Percentiles rank a stretch among this genome's conserved stretches.
Evolutionary conservation across 2,329 filamentous ascomycete genomes (phyloP).

Genomic region (Epichloe elymi): DNA sequence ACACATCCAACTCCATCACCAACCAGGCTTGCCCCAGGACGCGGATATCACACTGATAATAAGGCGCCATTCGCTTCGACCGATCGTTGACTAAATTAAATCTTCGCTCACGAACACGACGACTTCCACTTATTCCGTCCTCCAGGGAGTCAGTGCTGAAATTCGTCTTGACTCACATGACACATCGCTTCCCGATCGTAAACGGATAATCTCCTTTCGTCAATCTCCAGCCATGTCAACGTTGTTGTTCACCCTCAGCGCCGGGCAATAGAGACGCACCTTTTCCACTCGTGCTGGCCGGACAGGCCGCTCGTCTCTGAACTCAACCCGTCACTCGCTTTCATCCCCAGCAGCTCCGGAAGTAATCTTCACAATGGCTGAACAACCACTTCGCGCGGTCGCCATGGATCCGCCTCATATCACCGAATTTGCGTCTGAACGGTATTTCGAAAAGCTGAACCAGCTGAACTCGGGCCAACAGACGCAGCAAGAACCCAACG

Average conservation of each 20-base stretch:
- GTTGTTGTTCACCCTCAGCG: constrained; percentile 8
- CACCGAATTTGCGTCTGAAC: constrained; percentile 53
- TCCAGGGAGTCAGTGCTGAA: too few species aligned
- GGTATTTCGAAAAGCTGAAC: constrained; percentile 49
- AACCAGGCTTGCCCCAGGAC: background rate
- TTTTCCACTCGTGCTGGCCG: constrained; percentile 16
- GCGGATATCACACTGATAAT: background rate
- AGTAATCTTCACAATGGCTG: constrained; percentile 17
- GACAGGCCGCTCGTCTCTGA: constrained; percentile 11
- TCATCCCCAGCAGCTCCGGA: constrained; percentile 2
- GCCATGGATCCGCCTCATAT: constrained; percentile 49
- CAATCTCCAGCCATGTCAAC: constrained; percentile 17
- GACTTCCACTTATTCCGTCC: background rate
- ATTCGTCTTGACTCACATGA: background rate
- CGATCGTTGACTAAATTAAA: too few species aligned
- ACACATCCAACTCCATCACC: background rate
- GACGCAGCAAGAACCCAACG: constrained; percentile 24
- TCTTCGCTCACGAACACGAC: background rate
- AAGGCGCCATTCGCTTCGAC: background rate
- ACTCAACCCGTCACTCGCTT: constrained; percentile 11
- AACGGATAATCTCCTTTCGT: background rate
- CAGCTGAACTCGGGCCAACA: constrained; percentile 35
- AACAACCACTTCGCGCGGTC: constrained; percentile 15
- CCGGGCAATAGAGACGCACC: constrained; percentile 20
- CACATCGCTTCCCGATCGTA: background rate